A percentile compares a stretch with the other conserved stretches of the same genome.
phyloP scores from a whole-genome alignment of 1,284 basidiomycete genomes.

The Pseudomicrostroma phylloplanum region DNA sequence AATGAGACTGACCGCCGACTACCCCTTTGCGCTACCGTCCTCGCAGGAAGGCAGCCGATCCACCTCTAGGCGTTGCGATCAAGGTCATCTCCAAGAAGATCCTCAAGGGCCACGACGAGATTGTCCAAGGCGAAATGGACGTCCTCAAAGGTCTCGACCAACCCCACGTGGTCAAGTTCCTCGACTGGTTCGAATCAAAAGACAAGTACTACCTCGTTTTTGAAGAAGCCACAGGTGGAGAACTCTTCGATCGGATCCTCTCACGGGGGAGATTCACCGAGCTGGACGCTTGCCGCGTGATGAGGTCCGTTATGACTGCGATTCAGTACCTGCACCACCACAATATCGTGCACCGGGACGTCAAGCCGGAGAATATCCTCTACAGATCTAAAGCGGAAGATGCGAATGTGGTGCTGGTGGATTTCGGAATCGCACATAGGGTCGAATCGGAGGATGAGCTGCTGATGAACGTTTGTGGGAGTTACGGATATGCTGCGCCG shows the following conservation, averaged over 20 bases:
- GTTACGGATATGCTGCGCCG: slow-evolving; percentile 80
- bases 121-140: slow-evolving; percentile 48
- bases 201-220: slow-evolving; percentile 52
- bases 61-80: slow-evolving; percentile 43
- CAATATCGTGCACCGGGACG: slow-evolving; percentile 47
- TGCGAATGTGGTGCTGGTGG: slow-evolving; percentile 58
- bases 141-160: slow-evolving; percentile 47
- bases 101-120: slow-evolving; percentile 42
- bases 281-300: slow-evolving; percentile 44
- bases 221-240: slow-evolving; percentile 52
- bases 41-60: slow-evolving; percentile 18
- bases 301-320: slow-evolving; percentile 40
- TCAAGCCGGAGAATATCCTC: slow-evolving; percentile 76
- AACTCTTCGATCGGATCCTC: slow-evolving; percentile 51
- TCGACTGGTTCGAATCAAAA: slow-evolving; percentile 51
- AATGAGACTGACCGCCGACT: no score
- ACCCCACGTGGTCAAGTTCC: slow-evolving; percentile 57
- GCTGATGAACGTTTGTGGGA: slow-evolving; percentile 75
- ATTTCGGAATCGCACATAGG: slow-evolving; percentile 71
- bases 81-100: slow-evolving; percentile 48
- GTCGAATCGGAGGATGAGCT: slow-evolving; percentile 61
- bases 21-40: no score
- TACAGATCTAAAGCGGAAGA: slow-evolving; percentile 65
- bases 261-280: slow-evolving; percentile 47
- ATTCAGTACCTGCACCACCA: slow-evolving; percentile 47